A percentile compares a stretch with the other conserved stretches of the same genome.
phyloP scores from a whole-genome alignment of 768 basidiomycete genomes.

The Collybia sordida region DNA sequence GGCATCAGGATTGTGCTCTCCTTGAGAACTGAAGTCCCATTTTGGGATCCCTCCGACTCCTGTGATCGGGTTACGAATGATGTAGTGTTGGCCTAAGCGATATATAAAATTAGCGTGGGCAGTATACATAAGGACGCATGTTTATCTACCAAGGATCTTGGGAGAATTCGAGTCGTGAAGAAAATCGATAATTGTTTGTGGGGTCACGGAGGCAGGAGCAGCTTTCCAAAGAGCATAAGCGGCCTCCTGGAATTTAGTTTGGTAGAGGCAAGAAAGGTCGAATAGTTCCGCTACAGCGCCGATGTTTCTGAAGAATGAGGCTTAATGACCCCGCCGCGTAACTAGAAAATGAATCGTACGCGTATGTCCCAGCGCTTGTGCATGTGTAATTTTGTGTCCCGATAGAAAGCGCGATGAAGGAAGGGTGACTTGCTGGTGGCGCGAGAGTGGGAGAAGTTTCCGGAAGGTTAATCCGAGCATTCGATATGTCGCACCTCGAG shows the following conservation, averaged over 20 bases:
- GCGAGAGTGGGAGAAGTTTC: conserved; percentile 25
- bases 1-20: conserved; percentile 35
- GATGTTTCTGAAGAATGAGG: conserved; percentile 25
- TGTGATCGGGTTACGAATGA: conserved; percentile 41
- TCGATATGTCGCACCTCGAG: conserved; percentile 17
- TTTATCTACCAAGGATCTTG: neutral
- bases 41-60: conserved; percentile 42
- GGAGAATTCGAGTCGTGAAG: conserved; percentile 10
- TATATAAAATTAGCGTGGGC: too few relatives aligned
- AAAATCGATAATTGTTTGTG: conserved; percentile 4
- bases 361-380: conserved; percentile 32
- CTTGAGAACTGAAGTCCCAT: conserved; percentile 51
- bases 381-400: conserved; percentile 60
- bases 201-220: conserved; percentile 2
- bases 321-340: conserved; percentile 11
- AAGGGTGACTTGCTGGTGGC: conserved; percentile 29
- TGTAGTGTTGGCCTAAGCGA: conserved; percentile 48
- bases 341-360: conserved; percentile 20
- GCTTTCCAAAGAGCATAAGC: conserved; percentile 23
- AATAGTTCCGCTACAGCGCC: conserved; percentile 49
- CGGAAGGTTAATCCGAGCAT: conserved; percentile 22
- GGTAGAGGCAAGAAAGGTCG: conserved; percentile 49
- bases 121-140: neutral
- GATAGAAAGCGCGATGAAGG: conserved; percentile 41
- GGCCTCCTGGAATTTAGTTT: conserved; percentile 23